Base-by-base conservation (phyloP, 1,284 basidiomycete species). In the Meira miltonrushii region DNA sequence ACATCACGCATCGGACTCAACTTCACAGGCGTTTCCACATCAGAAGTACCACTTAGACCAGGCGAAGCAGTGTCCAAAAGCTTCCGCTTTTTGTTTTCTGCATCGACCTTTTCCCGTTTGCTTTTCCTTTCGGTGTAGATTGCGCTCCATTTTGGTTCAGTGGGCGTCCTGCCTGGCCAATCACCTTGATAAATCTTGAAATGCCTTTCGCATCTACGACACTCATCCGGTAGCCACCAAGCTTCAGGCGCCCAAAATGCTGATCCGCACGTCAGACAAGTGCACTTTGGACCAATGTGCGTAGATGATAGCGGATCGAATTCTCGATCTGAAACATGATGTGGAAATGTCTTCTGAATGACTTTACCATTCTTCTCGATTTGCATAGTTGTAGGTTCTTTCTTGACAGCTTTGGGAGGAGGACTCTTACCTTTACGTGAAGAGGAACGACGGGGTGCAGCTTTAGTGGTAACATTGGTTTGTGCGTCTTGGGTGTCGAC, bases 161-260 rank as follows among this genome's bases (percentile, higher is more conserved):
- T 59, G 37, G 53, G 64, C 58, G 39, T 58, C 33, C 67, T 65
- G 0, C 58, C 55, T 7, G 75, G 75, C 75, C 75, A 78, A 52
- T 75, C 75, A 10, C 65, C 69, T 49, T 74, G 72, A 65, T 68
- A 78, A 55, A 78, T 74, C 55, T 71, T 70, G 62, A 74, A 75
- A 54, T 78, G 75, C 17, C 75, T 66, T 51, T 75, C 73, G 55
- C 75, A 78, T 11, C 75, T 64, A 4, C 64, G 60, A 39, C 75
- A 78, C 55, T 78, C 75, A 58, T 75, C 75, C 7, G 74, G 73
- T 15, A 67, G 67, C 73, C 72, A 78, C 75, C 75, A 78, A 19
- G 68, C 69, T 59, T 75, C 73, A 2, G 68, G 74, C 11, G 71
- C 69, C 62, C 69, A 72, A 54, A 75, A 78, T 0, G 59, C 64